Base-by-base conservation (phyloP, 2,329 filamentous ascomycete species). In the Elsinoe australis region DNA sequence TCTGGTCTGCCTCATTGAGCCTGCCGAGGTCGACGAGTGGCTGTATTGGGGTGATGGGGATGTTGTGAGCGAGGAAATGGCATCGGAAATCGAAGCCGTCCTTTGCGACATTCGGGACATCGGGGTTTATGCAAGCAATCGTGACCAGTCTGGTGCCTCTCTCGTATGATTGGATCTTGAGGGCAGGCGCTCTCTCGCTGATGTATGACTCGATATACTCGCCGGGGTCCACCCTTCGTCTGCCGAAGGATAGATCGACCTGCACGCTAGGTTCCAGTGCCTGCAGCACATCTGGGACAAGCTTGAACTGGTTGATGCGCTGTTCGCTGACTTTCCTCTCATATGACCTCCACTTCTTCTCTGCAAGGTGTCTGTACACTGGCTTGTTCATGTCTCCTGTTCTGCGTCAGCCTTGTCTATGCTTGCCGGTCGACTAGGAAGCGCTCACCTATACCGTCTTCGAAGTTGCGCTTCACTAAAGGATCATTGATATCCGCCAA, bases 401-500 rank as follows among this genome's bases (percentile, higher is more conserved):
- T 10, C 17, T 17, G 14, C n/a, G 19, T 47, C 8, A 21, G 24
- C 7, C 12, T 15, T 28, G n/a, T 6, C 3, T 17, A n/a, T 18
- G 10, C 10, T 19, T 18, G 41, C 4, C n/a, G 3, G 14, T 4
- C 12, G 3, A 9, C 22, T 51, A 31, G 9, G 5, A 35, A 14
- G 38, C 17, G 12, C 76, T 58, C 71, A 95, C 90, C 88, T 59
- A 83, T 67, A 18, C 89, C 88, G 66, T 96, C 89, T 64, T 98
- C 92, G 57, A 94, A 96, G 56, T 79, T 82, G 69, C 87, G 86
- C 78, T 95, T 95, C 53, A 96, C 87, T 29, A 87, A 59, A 1
- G 92, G 92, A 62, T 96, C 92, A 64, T 96, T 96, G 67, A 94
- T 88, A 62, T 98, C 92, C 18, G 88, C 89, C 53, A 85, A 69